Base-by-base conservation (phyloP, 164 flowering plant genomes). In the Vitis riparia region DNA sequence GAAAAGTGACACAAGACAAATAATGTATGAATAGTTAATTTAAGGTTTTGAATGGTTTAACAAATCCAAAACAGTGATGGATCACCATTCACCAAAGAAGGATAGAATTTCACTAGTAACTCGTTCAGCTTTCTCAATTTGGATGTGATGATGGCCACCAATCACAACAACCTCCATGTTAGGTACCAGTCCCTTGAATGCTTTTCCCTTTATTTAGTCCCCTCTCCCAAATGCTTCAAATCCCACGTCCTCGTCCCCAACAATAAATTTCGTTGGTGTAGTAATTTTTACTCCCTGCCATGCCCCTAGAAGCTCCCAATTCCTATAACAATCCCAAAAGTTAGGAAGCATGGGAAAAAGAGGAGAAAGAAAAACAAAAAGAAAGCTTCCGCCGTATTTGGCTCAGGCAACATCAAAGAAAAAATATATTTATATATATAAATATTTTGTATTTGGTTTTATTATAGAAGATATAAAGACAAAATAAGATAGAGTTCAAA, bases 251-350 rank as follows among this genome's bases (percentile, higher is more conserved):
- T 69, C 74, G 63, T 80, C 74, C 8, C 77, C 79, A 16, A 63
- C 47, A 47, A 77, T 72, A 51, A 77, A 67, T 59, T 80, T 77
- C 64, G 80, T 59, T 37, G 80, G 80, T 32, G 68, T 72, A 0
- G 59, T 71, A 30, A 77, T 70, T 59, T 69, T 80, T 2, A 70
- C 65, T 66, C 78, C 80, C 62, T 77, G 78, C 83, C 83, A 77
- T 63, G 78, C 59, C 67, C 63, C 70, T 13, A 68, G 53, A 27
- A 75, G 75, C 72, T 76, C 75, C 77, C 80, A 80, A 30, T 70
- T 80, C 69, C 83, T 74, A 23, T 23, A 2, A 23, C 27, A 23
- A 0, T 23, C 27, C 27, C 27, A 23, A 23, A 23, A 23, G 27
- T 23, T 23, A 1, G 27, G 27, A 23, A 23, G 27, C 27, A 23